Base-by-base conservation (phyloP, 2,329 filamentous ascomycete species). In the Hypoxylon sp. region DNA sequence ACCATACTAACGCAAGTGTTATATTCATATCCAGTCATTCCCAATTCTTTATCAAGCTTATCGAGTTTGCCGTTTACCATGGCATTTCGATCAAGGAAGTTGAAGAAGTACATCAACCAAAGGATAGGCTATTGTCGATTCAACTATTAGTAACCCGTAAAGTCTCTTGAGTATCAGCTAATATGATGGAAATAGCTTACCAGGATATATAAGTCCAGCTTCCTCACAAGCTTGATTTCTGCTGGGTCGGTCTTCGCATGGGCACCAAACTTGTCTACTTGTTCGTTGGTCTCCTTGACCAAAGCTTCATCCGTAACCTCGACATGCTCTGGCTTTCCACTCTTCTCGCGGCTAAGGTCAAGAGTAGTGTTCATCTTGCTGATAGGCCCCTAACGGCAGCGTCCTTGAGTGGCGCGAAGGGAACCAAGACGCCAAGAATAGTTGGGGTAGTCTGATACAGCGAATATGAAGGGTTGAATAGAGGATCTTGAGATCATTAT, bases 61-160 rank as follows among this genome's bases (percentile, higher is more conserved):
- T 79, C 79, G 39, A 84, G 71, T 52, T 75, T 73, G 2, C 78
- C 82, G 23, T 72, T 83, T 7, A 85, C 84, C 63, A 87, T 86
- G 63, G 86, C 83, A 63, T 77, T 78, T 25, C 78, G 72, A 56
- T 78, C 77, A 11, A 79, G 71, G 47, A 75, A 77, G 63, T 74
- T 78, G 53, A 75, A 63, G 54, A 74, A 69, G 58, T 71, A 63
- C 70, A 76, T 79, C 21, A 73, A 55, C 77, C 77, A 80, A 4
- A 79, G 68, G 12, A 71, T 76, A 9, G 78, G 78, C 76, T 74
- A 11, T 41, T 14, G 3, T 12, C 29, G 16, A 11, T 19, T 2
- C 5, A 53, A 11, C n/a, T 21, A 23, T 61, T 11, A 54, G 58
- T 19, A 46, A 54, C 14, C 7, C 7, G 7, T 6, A 8, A 21